A percentile compares a stretch with the other conserved stretches of the same genome.
These are phyloP conservation scores for Aspergillus sp. DNA, from an alignment of 2,329 filamentous ascomycete genomes.

Conservation along the genomic window DNA sequence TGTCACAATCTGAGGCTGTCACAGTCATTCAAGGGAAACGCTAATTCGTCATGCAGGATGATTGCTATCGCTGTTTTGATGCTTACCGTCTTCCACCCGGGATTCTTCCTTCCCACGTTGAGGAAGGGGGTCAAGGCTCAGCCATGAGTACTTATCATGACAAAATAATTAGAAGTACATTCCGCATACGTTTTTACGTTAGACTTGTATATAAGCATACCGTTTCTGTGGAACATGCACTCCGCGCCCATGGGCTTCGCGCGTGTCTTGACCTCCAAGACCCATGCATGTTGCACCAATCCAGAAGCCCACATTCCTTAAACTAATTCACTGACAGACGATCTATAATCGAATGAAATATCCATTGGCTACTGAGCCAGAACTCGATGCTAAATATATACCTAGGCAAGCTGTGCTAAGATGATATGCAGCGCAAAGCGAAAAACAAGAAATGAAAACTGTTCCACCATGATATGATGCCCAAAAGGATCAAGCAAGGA, in stretches of 20 bases:
- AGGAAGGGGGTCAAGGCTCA: constrained; percentile 26
- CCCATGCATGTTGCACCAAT: too few species aligned
- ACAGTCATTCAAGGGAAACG: neutral
- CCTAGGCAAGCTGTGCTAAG: constrained; percentile 3
- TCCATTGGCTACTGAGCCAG: neutral
- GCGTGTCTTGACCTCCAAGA: neutral
- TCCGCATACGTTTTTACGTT: neutral
- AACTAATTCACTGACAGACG: neutral
- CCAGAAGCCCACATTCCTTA: too few species aligned
- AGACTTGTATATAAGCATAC: neutral
- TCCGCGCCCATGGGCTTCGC: neutral
- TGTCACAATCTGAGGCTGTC: neutral
- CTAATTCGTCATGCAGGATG: constrained; percentile 37
- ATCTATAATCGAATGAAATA: neutral
- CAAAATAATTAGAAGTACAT: neutral
- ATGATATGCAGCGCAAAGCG: constrained; percentile 3
- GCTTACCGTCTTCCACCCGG: constrained; percentile 47
- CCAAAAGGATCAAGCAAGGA: neutral
- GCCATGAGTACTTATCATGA: constrained; percentile 4
- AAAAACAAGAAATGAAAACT: neutral
- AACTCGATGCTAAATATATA: constrained; percentile 1
- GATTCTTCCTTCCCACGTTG: constrained; percentile 43
- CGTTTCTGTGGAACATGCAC: neutral
- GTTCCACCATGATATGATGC: neutral
- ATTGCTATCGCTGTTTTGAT: constrained; percentile 42